phyloP scores from a whole-genome alignment of 345 rosid species.

The Euphorbia peplus region DNA sequence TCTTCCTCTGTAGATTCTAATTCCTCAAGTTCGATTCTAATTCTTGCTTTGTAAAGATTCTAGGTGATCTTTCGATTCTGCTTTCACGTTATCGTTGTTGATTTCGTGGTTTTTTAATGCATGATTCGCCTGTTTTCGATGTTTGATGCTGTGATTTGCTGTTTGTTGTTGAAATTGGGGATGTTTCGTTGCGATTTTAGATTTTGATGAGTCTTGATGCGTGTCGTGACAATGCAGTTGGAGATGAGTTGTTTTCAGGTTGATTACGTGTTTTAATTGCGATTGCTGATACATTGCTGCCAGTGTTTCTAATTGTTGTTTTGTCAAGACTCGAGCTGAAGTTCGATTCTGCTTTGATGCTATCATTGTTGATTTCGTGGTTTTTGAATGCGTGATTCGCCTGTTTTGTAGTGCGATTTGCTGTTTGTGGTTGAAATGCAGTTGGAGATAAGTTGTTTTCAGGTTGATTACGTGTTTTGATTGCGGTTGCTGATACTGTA shows the following conservation, averaged over 20 bases:
- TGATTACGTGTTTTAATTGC: neutral
- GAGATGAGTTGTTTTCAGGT: neutral
- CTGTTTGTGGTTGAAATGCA: neutral
- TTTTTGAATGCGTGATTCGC: neutral
- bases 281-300: constrained; percentile 15
- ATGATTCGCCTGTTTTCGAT: neutral
- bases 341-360: neutral
- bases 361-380: neutral
- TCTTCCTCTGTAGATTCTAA: constrained; percentile 2
- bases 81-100: neutral
- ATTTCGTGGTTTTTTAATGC: neutral
- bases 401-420: neutral
- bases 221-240: neutral
- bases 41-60: neutral
- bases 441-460: neutral
- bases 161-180: no score
- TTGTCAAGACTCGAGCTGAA: constrained; percentile 28
- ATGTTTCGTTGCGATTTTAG: no score
- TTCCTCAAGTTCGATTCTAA: neutral
- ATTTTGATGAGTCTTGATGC: neutral
- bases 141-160: neutral
- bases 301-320: constrained; percentile 7
- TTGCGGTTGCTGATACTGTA: constrained; percentile 9
- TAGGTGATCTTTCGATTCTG: neutral
- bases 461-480: neutral